These are phyloP conservation scores for Globisporangium okanoganense DNA, from an alignment of 352 stramenopile genomes.

Conservation along the genomic window DNA sequence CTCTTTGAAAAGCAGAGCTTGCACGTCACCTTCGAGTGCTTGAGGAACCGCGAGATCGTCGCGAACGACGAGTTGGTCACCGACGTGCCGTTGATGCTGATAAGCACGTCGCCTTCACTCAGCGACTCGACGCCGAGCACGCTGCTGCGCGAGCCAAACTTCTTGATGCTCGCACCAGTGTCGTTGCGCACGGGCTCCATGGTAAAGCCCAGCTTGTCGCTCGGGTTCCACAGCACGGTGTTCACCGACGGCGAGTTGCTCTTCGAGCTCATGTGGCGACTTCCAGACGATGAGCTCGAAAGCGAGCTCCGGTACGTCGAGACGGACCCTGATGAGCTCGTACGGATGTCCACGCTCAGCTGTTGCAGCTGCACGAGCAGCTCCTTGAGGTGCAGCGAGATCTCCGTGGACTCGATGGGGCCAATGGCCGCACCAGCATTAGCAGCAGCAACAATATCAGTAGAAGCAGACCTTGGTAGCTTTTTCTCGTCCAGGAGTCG, in stretches of 20 bases:
- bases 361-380: slow-evolving; percentile 68
- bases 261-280: slow-evolving; percentile 13
- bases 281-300: slow-evolving; percentile 51
- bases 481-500: slow-evolving; percentile 36
- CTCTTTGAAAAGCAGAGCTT: slow-evolving; percentile 61
- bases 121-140: slow-evolving; percentile 70
- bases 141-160: slow-evolving; percentile 57
- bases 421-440: slow-evolving; percentile 20
- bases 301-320: slow-evolving; percentile 77
- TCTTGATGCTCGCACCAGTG: slow-evolving; percentile 57
- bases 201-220: slow-evolving; percentile 67
- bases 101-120: slow-evolving; percentile 51
- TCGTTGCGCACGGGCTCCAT: slow-evolving; percentile 47
- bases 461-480: neutral
- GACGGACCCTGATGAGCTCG: slow-evolving; percentile 39
- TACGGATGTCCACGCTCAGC: slow-evolving; percentile 64
- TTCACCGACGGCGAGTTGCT: slow-evolving; percentile 19
- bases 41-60: slow-evolving; percentile 75
- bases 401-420: slow-evolving; percentile 46
- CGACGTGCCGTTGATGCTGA: slow-evolving; percentile 71
- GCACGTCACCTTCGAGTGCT: slow-evolving; percentile 73
- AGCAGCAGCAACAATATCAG: neutral
- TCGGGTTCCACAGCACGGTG: slow-evolving; percentile 73
- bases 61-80: slow-evolving; percentile 50
- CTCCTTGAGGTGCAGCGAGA: slow-evolving; percentile 67